These are phyloP conservation scores for Haplosporangium sp. DNA, from an alignment of 371 early-diverging fungal genomes.

Conservation along the genomic window DNA sequence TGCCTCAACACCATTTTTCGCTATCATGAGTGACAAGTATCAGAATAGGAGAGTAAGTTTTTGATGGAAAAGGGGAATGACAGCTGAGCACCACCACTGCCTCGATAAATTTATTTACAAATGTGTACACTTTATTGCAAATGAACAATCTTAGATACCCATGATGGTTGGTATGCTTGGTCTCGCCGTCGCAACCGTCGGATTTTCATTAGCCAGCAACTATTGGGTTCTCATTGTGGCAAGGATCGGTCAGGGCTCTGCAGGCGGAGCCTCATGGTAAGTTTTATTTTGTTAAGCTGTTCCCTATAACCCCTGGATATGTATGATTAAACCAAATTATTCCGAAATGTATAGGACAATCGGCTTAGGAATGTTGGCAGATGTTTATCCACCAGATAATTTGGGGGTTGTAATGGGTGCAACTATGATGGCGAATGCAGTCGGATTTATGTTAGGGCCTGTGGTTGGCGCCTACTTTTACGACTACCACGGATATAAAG, in stretches of 20 bases:
- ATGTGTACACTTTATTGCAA: not conserved
- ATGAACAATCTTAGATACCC: constrained; percentile 59
- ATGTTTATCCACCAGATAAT: constrained; percentile 76
- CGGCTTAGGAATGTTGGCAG: constrained; percentile 83
- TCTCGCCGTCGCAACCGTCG: constrained; percentile 72
- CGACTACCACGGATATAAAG: constrained; percentile 72
- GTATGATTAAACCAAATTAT: not conserved
- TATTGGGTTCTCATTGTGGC: constrained; percentile 80
- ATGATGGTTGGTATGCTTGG: constrained; percentile 84
- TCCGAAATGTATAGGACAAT: constrained; percentile 66
- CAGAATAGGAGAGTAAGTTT: constrained; percentile 70
- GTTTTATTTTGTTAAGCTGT: not conserved
- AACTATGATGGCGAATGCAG: constrained; percentile 75
- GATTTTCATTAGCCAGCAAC: constrained; percentile 76
- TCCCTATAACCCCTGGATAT: not conserved
- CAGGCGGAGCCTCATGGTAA: constrained; percentile 85
- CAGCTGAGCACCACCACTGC: constrained; percentile 6
- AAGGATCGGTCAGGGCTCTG: constrained; percentile 82
- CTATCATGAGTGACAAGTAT: constrained; percentile 80
- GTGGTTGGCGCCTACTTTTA: constrained; percentile 82
- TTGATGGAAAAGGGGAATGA: too few relatives aligned
- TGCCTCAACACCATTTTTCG: constrained; percentile 81
- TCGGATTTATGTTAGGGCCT: constrained; percentile 83
- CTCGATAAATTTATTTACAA: not conserved
- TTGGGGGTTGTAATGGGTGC: constrained; percentile 85